A percentile compares a stretch with the other conserved stretches of the same genome.
These are phyloP conservation scores for Ceratocystis eucalypticola DNA, from an alignment of 2,329 filamentous ascomycete species.

Conservation along the genomic window DNA sequence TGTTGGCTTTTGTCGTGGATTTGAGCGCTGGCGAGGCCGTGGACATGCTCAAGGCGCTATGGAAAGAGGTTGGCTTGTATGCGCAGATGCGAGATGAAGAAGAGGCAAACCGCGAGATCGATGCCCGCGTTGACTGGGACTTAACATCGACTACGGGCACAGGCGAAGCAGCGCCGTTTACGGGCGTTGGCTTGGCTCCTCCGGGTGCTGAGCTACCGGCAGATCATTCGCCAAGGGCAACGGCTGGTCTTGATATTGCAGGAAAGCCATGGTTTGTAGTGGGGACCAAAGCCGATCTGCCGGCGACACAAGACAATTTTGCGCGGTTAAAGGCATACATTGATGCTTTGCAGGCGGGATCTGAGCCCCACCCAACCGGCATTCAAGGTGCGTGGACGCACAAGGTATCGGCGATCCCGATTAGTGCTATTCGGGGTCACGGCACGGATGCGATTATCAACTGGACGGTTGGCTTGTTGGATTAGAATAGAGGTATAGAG, in stretches of 20 bases:
- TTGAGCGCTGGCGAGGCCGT: conserved; percentile 69
- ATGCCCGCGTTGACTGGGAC: conserved; percentile 43
- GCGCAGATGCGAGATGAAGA: conserved; percentile 63
- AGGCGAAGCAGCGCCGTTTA: not conserved
- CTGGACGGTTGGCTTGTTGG: conserved; percentile 56
- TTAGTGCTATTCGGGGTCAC: conserved; percentile 79
- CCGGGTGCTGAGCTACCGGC: conserved; percentile 21
- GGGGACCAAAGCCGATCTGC: conserved; percentile 80
- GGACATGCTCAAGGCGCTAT: conserved; percentile 62
- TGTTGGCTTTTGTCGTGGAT: conserved; percentile 89
- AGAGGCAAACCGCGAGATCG: conserved; percentile 51
- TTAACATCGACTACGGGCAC: conserved; percentile 34
- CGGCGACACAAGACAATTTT: conserved; percentile 68
- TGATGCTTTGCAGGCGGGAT: conserved; percentile 46
- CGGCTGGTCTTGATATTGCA: conserved; percentile 56
- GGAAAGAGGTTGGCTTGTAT: conserved; percentile 83
- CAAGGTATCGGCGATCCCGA: conserved; percentile 59
- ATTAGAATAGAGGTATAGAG: conserved; percentile 28
- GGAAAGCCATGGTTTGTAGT: conserved; percentile 94
- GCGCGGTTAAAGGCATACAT: conserved; percentile 56
- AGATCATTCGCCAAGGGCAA: conserved; percentile 23
- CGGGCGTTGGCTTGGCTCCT: not conserved
- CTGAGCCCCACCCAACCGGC: conserved; percentile 58
- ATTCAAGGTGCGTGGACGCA: conserved; percentile 43
- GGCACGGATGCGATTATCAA: conserved; percentile 64